Percentiles rank a stretch among this genome's conserved stretches.
phyloP scores from a whole-genome alignment of 2,329 filamentous ascomycete species.

The Alternaria triticimaculans region DNA sequence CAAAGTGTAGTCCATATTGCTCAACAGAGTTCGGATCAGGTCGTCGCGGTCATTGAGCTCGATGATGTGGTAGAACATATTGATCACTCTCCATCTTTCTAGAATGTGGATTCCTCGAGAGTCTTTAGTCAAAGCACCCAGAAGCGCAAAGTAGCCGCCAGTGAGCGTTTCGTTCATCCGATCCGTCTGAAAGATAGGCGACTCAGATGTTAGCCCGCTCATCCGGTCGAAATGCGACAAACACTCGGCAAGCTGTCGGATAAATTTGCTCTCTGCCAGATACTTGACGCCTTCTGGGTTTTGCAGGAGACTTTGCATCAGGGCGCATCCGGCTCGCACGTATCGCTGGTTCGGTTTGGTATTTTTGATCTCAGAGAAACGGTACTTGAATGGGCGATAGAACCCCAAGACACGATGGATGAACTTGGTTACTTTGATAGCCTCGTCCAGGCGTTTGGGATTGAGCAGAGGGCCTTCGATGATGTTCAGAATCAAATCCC shows the following conservation, averaged over 20 bases:
- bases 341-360: slow-evolving; percentile 95
- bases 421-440: slow-evolving; percentile 93
- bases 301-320: slow-evolving; percentile 86
- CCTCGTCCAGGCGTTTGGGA: slow-evolving; percentile 90
- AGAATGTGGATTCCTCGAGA: slow-evolving; percentile 84
- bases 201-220: slow-evolving; percentile 74
- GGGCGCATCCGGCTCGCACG: slow-evolving; percentile 83
- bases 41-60: slow-evolving; percentile 91
- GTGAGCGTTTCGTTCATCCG: slow-evolving; percentile 86
- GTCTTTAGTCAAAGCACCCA: slow-evolving; percentile 86
- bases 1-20: slow-evolving; percentile 90
- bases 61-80: slow-evolving; percentile 99
- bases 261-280: slow-evolving; percentile 86
- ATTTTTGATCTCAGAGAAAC: slow-evolving; percentile 88
- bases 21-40: slow-evolving; percentile 84
- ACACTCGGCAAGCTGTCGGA: slow-evolving; percentile 94
- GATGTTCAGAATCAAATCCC: slow-evolving; percentile 88
- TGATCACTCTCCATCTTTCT: slow-evolving; percentile 96
- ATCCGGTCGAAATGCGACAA: slow-evolving; percentile 93
- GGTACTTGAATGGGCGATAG: slow-evolving; percentile 94
- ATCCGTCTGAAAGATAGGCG: slow-evolving; percentile 86
- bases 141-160: slow-evolving; percentile 90
- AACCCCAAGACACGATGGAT: slow-evolving; percentile 94
- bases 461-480: slow-evolving; percentile 93
- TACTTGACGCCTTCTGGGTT: slow-evolving; percentile 85